A percentile compares a stretch with the other conserved stretches of the same genome.
These are phyloP conservation scores for Apiospora hydei DNA, from an alignment of 2,329 filamentous ascomycete species.

Conservation along the genomic window DNA sequence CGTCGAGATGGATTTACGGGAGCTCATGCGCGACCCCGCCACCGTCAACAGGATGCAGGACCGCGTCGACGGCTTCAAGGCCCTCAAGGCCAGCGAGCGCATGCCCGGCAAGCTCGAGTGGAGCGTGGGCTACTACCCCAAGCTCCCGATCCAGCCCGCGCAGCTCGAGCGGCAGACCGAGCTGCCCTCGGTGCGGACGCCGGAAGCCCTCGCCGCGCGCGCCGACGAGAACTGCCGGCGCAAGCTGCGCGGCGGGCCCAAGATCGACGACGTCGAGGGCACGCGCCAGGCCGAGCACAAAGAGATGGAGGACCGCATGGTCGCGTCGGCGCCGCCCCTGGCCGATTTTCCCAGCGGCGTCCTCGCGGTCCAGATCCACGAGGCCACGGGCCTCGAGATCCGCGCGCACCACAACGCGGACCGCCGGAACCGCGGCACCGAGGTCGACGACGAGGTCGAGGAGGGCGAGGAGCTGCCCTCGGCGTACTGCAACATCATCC, in stretches of 20 bases:
- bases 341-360: background rate
- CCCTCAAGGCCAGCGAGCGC: conserved; percentile 12
- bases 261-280: conserved; percentile 21
- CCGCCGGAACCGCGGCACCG: conserved; percentile 3
- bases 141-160: conserved; percentile 6
- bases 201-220: background rate
- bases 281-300: conserved; percentile 3
- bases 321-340: conserved; percentile 15
- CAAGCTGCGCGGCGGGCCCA: conserved; percentile 24
- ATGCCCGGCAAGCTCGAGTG: conserved; percentile 23
- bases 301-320: conserved; percentile 24
- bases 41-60: conserved; percentile 23
- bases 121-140: conserved; percentile 24
- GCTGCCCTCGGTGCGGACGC: conserved; percentile 10
- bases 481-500: conserved; percentile 20
- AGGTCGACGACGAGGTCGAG: conserved; percentile 24
- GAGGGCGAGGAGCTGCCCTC: conserved; percentile 23
- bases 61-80: conserved; percentile 23
- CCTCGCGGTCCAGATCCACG: conserved; percentile 23
- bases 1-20: conserved; percentile 19
- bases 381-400: conserved; percentile 24
- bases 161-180: conserved; percentile 20
- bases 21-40: conserved; percentile 17
- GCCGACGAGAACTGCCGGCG: conserved; percentile 21
- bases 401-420: conserved; percentile 24